Base-by-base conservation (phyloP, 176 grass and related monocot genomes). In the Aegilops longissima region DNA sequence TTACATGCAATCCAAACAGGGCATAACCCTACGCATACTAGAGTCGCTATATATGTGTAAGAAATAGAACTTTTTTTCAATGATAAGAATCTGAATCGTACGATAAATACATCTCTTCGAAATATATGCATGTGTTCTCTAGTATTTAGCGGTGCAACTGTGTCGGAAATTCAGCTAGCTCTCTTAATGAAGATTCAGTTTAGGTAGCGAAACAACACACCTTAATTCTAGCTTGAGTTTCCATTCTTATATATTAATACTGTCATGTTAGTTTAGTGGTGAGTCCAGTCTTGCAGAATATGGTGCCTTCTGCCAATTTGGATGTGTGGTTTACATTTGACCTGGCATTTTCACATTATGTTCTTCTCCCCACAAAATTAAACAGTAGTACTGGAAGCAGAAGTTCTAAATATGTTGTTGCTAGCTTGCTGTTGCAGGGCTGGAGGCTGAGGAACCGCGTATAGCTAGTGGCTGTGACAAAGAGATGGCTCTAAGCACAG, bases 351-450 rank as follows among this genome's bases (percentile, higher is more conserved):
- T 78, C 9, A 10, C 76, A 69, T 45, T 33, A 52, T 54, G 12
- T 23, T 68, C 49, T n/a, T 80, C 23, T 10, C 12, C 8, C 25
- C 27, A 36, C 16, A 63, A 40, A 23, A 9, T 63, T 12, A 30
- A 81, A 62, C 25, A 52, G 24, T 33, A 71, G 24, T 87, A 77
- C 27, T 65, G 20, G 54, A 30, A 86, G 42, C 71, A 82, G 84
- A 80, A 86, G 44, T 86, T 91, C 89, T 91, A 90, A 91, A 88
- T 89, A 74, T 93, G 39, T 87, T 93, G 89, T 96, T 90, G 91
- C 85, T 93, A 96, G 89, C 82, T 93, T 88, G 70, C 54, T 93
- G 86, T 93, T 98, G 83, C 92, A 98, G 96, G 92, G 52, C 66
- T 91, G 89, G 88, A 94, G 23, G 80, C 77, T 16, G 80, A 94